Evolutionary conservation across 2,329 filamentous ascomycete genomes (phyloP).

Genomic region (Basipetospora chlamydospora): DNA sequence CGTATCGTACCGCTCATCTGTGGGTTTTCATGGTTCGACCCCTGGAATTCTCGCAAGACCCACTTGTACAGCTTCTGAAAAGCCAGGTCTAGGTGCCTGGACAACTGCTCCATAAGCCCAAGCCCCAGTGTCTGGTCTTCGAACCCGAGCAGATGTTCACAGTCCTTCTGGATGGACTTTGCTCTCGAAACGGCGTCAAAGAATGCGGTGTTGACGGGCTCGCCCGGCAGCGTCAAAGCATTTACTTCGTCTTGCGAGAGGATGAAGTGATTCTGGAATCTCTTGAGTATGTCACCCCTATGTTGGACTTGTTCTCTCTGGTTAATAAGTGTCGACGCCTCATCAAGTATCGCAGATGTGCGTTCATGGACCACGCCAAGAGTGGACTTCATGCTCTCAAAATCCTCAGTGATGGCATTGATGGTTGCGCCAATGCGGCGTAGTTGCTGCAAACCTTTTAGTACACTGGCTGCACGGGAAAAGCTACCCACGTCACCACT

Average conservation of each 20-base stretch:
- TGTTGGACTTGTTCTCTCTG: slow-evolving; percentile 62
- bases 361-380: slow-evolving; percentile 62
- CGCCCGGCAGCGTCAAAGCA: slow-evolving; percentile 60
- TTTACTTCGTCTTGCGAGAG: slow-evolving; percentile 68
- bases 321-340: slow-evolving; percentile 58
- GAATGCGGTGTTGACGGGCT: slow-evolving; percentile 75
- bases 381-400: slow-evolving; percentile 65
- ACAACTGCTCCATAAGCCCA: slow-evolving; percentile 83
- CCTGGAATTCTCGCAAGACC: slow-evolving; percentile 88
- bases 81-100: slow-evolving; percentile 70
- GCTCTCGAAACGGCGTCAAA: slow-evolving; percentile 64
- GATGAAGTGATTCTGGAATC: slow-evolving; percentile 72
- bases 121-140: slow-evolving; percentile 79
- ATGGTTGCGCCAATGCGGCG: slow-evolving; percentile 70
- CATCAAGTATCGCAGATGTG: slow-evolving; percentile 59
- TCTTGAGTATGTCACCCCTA: slow-evolving; percentile 63
- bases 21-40: slow-evolving; percentile 82
- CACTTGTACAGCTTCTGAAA: slow-evolving; percentile 95
- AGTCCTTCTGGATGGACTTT: slow-evolving; percentile 79
- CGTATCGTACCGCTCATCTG: slow-evolving; percentile 80
- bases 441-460: slow-evolving; percentile 82
- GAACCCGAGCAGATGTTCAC: slow-evolving; percentile 74
- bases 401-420: slow-evolving; percentile 62
- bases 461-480: too few relatives aligned
- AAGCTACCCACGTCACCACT: slow-evolving; percentile 17